phyloP scores from a whole-genome alignment of 768 basidiomycete genomes.

The Phaeolepiota aurea region DNA sequence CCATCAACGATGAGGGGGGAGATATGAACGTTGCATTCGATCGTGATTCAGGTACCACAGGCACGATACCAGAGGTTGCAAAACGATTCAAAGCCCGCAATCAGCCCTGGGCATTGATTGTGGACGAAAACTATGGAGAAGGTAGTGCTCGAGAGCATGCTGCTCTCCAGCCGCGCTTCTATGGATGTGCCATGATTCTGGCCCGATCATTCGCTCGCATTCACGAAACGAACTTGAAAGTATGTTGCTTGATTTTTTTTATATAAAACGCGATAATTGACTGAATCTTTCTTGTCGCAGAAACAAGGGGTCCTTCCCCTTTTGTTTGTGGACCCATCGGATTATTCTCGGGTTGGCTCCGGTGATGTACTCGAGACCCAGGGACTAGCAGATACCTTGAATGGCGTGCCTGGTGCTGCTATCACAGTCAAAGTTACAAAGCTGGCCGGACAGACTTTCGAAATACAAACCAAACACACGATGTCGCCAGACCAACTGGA shows the following conservation, averaged over 20 bases:
- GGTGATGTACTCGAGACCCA: constrained; percentile 79
- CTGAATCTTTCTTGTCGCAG: constrained; percentile 27
- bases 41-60: constrained; percentile 47
- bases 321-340: constrained; percentile 84
- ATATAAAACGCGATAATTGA: constrained; percentile 1
- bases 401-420: constrained; percentile 31
- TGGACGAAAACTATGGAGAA: constrained; percentile 97
- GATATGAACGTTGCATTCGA: constrained; percentile 91
- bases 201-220: constrained; percentile 96
- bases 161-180: constrained; percentile 92
- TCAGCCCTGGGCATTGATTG: constrained; percentile 90
- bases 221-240: constrained; percentile 96
- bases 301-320: constrained; percentile 97
- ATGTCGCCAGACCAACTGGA: constrained; percentile 86
- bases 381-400: constrained; percentile 69
- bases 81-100: constrained; percentile 78
- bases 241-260: constrained; percentile 17
- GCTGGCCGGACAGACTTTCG: constrained; percentile 49
- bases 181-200: constrained; percentile 82
- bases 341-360: constrained; percentile 77
- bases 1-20: constrained; percentile 91
- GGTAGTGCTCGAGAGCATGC: constrained; percentile 98
- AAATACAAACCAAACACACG: constrained; percentile 76
- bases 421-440: constrained; percentile 63
- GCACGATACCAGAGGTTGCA: constrained; percentile 86